Conservation (phyloP, 2,329 filamentous ascomycete genomes). For the Zopfia rhizophila region DNA sequence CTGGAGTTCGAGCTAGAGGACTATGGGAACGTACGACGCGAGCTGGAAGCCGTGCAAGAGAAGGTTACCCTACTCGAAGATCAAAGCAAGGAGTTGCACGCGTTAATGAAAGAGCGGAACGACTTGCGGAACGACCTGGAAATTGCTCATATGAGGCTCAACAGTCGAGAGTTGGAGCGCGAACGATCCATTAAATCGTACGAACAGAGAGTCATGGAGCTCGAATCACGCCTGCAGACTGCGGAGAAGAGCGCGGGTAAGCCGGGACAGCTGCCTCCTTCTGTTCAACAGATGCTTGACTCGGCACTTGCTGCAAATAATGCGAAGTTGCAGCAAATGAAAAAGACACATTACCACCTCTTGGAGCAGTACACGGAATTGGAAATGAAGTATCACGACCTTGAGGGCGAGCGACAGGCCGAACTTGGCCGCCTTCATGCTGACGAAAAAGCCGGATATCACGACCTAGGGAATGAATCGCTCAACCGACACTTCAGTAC, state of each 20-base stretch:
- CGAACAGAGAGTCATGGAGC: constrained; percentile 59
- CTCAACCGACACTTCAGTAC: constrained; percentile 41
- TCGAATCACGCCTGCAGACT: constrained; percentile 51
- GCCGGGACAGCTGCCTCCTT: constrained; percentile 49
- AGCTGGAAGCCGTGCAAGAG: constrained; percentile 46
- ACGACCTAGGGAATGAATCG: constrained; percentile 20
- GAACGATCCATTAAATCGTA: constrained; percentile 60
- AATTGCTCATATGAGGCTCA: constrained; percentile 68
- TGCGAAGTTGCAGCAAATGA: constrained; percentile 60
- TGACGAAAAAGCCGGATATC: constrained; percentile 28
- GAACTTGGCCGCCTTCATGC: constrained; percentile 34
- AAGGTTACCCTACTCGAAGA: constrained; percentile 44
- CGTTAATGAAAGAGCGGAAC: constrained; percentile 67
- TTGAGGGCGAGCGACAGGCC: constrained; percentile 48
- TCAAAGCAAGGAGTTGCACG: constrained; percentile 57
- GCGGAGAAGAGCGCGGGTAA: constrained; percentile 34
- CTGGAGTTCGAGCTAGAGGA: constrained; percentile 71
- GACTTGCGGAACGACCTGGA: constrained; percentile 69
- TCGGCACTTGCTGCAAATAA: constrained; percentile 59
- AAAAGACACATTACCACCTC: constrained; percentile 63
- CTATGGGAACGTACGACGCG: constrained; percentile 55
- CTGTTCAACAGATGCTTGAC: constrained; percentile 60
- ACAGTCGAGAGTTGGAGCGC: constrained; percentile 61
- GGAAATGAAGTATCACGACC: constrained; percentile 56
- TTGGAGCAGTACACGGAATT: constrained; percentile 63